Evolutionary conservation across 805 yeast genomes (phyloP).

Genomic region (Cyberlindnera suaveolens): DNA sequence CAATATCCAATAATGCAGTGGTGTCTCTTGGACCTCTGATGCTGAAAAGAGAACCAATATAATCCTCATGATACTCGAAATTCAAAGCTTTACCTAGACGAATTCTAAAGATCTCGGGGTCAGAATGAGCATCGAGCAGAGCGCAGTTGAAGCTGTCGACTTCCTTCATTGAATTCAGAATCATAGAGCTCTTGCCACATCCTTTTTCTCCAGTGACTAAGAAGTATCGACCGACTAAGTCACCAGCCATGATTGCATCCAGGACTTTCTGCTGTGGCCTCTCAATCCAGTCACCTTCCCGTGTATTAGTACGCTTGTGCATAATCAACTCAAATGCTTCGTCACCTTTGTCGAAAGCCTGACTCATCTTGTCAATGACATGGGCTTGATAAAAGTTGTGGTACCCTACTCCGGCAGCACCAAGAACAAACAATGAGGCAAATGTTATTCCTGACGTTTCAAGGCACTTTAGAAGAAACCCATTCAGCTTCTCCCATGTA

Average conservation of each 20-base stretch:
- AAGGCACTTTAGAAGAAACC: constrained; percentile 33
- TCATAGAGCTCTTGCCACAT: constrained; percentile 75
- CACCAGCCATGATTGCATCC: constrained; percentile 61
- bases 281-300: constrained; percentile 54
- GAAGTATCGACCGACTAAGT: constrained; percentile 61
- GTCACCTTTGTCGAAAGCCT: constrained; percentile 63
- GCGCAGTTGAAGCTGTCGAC: constrained; percentile 60
- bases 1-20: constrained; percentile 74
- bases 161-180: constrained; percentile 63
- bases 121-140: constrained; percentile 76
- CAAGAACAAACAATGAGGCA: constrained; percentile 61
- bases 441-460: constrained; percentile 72
- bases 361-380: constrained; percentile 57
- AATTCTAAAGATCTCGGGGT: constrained; percentile 74
- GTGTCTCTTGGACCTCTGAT: constrained; percentile 83
- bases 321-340: constrained; percentile 55
- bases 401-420: constrained; percentile 65
- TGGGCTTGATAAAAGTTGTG: constrained; percentile 55
- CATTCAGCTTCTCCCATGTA: constrained; percentile 12
- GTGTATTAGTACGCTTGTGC: constrained; percentile 35
- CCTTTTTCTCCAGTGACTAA: constrained; percentile 80
- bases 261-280: constrained; percentile 61
- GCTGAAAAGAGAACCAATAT: constrained; percentile 74
- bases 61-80: constrained; percentile 72
- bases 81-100: constrained; percentile 71